Evolutionary conservation across 805 yeast species (phyloP), one percentile per base, ranked within the genome.

Genomic region (Saccharomycopsis fermentans): DNA sequence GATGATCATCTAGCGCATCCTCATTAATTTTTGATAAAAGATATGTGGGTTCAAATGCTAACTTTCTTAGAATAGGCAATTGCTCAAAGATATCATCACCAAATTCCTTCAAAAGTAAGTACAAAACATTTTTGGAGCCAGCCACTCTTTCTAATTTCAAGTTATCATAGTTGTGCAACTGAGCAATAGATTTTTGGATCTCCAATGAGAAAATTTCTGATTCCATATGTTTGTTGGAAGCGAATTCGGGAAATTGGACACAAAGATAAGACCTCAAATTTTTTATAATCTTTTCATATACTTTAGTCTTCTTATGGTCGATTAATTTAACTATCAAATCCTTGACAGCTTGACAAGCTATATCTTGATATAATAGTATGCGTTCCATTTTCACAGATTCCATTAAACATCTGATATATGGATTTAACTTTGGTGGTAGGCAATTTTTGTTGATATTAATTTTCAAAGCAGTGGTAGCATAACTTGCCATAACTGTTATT

Each of bases 201-300:
- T 61, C 57, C 29, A 61, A 55, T 5, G 63, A 59, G 17, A 59
- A 61, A 14, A 61, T 61, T 11, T 32, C 59, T 21, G 24, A 11
- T 14, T 39, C 16, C 12, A 58, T 54, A 14, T 72, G 70, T 40
- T 80, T 78, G 64, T 87, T 87, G 52, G 86, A 84, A 16, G 77
- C 75, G 67, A 89, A 94, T 66, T 90, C 97, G 1, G 99, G 99
- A 35, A 92, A 97, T 68, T 91, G 97, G 2, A 94, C 97, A 73
- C 99, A 94, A 55, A 94, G 68, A 68, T 92, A 92, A 0, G 92
- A 96, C 72, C 96, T 88, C 58, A 95, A 73, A 67, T 94, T 94
- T 69, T 89, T 92, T 51, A 89, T 81, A 63, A 95, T 86, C 68
- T 94, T 94, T 65, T 89, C 95, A 2, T 92, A 83, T 1, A 92